A percentile compares a stretch with the other conserved stretches of the same genome.
These are phyloP conservation scores for Pseudogymnoascus sp. DNA, from an alignment of 2,329 filamentous ascomycete genomes.

Conservation along the genomic window DNA sequence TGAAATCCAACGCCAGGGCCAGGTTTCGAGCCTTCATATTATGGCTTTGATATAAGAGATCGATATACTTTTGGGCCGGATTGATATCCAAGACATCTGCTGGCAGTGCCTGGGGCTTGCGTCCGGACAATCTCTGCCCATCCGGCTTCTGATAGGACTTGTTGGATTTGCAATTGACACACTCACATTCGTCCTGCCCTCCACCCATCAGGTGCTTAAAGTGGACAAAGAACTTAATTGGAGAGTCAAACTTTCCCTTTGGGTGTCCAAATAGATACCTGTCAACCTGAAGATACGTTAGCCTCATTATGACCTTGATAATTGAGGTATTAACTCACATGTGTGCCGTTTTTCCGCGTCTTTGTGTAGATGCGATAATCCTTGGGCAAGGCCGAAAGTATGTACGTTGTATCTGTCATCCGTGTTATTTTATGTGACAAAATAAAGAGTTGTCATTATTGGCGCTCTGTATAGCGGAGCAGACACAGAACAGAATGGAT, in stretches of 20 bases:
- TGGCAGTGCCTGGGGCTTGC: neutral
- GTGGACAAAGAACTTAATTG: slow-evolving; percentile 11
- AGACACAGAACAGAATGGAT: neutral
- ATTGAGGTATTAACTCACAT: neutral
- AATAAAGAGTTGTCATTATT: neutral
- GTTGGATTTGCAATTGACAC: slow-evolving; percentile 4
- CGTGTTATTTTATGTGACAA: neutral
- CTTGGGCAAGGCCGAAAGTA: neutral
- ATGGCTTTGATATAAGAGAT: slow-evolving; percentile 6
- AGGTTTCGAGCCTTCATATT: neutral
- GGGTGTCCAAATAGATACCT: slow-evolving; percentile 11
- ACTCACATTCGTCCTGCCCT: slow-evolving; percentile 1
- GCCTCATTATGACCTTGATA: neutral
- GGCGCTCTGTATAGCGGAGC: neutral
- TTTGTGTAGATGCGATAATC: slow-evolving; percentile 1
- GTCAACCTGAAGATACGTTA: neutral
- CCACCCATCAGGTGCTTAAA: slow-evolving; percentile 11
- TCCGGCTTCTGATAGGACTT: neutral
- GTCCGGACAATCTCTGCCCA: neutral
- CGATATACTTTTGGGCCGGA: slow-evolving; percentile 5
- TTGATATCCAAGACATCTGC: neutral
- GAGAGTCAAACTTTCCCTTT: slow-evolving; percentile 10
- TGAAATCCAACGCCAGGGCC: neutral
- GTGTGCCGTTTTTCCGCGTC: neutral
- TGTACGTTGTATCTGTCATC: neutral